These are phyloP conservation scores for Cytospora piceae DNA, from an alignment of 2,329 filamentous ascomycete genomes.

Conservation along the genomic window DNA sequence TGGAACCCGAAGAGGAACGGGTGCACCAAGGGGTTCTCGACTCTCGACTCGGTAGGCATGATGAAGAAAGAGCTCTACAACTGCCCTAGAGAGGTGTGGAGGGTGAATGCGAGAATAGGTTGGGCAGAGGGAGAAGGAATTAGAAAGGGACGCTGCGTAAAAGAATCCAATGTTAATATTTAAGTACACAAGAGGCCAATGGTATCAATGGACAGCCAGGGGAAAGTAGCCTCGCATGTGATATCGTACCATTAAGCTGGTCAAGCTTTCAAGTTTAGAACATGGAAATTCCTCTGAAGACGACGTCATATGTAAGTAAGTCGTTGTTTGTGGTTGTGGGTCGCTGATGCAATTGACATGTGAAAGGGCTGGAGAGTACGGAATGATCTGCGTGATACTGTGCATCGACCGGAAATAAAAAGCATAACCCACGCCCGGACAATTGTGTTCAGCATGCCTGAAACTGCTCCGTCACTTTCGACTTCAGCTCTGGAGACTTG, in stretches of 20 bases:
- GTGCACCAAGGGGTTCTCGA: slow-evolving; percentile 50
- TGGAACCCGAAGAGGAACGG: slow-evolving; percentile 66
- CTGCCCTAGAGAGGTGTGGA: background rate
- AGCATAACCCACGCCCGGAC: background rate
- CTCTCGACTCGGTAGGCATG: slow-evolving; percentile 41
- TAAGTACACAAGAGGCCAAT: background rate
- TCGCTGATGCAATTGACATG: slow-evolving; percentile 6
- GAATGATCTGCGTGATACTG: background rate
- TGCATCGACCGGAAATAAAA: background rate
- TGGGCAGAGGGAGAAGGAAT: background rate
- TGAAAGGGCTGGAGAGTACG: background rate
- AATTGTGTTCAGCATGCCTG: background rate
- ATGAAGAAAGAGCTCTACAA: slow-evolving; percentile 14
- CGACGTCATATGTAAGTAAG: slow-evolving; percentile 15
- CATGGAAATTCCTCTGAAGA: background rate
- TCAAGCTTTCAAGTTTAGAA: slow-evolving; percentile 1
- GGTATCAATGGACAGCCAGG: background rate
- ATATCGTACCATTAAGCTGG: background rate
- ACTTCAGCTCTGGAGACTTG: background rate
- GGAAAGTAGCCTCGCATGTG: background rate
- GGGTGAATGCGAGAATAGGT: background rate
- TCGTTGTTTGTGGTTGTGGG: background rate
- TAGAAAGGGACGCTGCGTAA: no score
- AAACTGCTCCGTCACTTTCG: background rate
- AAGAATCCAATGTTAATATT: background rate